Evolutionary conservation across 1,284 basidiomycete genomes (phyloP).

Genomic region (Xanthoconium separans): DNA sequence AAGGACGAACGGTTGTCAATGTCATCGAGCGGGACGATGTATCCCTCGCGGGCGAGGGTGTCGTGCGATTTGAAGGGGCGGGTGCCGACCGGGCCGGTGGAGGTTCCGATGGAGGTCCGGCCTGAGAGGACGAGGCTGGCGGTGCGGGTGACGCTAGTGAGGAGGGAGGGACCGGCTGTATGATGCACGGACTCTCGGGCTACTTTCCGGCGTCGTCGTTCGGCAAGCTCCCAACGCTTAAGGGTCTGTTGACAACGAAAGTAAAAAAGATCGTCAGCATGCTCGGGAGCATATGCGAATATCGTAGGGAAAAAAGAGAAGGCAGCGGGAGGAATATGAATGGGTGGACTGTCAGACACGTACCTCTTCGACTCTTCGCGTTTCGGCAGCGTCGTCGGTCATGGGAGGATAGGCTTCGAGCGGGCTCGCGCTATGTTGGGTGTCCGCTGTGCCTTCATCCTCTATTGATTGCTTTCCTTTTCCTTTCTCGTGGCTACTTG

Average conservation of each 20-base stretch:
- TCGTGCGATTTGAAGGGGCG: slow-evolving; percentile 50
- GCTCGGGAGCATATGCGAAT: not conserved
- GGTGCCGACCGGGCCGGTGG: slow-evolving; percentile 30
- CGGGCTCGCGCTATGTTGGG: slow-evolving; percentile 22
- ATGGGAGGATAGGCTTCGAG: slow-evolving; percentile 58
- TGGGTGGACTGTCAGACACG: slow-evolving; percentile 15
- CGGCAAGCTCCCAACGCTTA: slow-evolving; percentile 68
- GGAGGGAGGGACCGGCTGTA: slow-evolving; percentile 43
- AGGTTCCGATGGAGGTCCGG: slow-evolving; percentile 27
- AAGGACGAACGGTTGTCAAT: slow-evolving; percentile 37
- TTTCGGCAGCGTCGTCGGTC: slow-evolving; percentile 62
- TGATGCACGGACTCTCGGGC: slow-evolving; percentile 48
- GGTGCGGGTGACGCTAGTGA: slow-evolving; percentile 53
- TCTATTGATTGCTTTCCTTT: slow-evolving; percentile 27
- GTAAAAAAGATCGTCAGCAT: slow-evolving; percentile 5
- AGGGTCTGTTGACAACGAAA: slow-evolving; percentile 50
- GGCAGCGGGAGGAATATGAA: not conserved
- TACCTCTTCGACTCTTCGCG: slow-evolving; percentile 69
- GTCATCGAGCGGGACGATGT: slow-evolving; percentile 49
- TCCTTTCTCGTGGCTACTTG: slow-evolving; percentile 19
- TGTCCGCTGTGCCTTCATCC: slow-evolving; percentile 29
- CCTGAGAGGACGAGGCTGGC: slow-evolving; percentile 47
- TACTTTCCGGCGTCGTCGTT: slow-evolving; percentile 66
- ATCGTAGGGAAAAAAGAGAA: not conserved
- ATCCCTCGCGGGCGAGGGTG: slow-evolving; percentile 32